Conservation (phyloP, 2,329 filamentous ascomycete genomes). For the Alternaria tenuissima region DNA sequence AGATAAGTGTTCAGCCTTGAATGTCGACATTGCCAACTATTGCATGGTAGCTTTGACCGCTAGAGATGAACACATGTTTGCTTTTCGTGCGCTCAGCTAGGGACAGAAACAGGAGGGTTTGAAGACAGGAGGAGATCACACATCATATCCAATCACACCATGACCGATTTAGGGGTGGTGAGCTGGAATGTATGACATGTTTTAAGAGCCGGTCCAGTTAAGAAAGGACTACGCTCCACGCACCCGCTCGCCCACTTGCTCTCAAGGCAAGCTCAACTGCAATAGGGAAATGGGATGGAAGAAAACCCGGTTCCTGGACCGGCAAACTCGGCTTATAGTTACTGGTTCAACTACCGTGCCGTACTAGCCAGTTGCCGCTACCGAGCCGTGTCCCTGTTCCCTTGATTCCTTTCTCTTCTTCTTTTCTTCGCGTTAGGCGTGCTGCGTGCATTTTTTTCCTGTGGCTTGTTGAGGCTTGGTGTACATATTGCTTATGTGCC, state of each 20-base stretch:
- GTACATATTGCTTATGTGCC: not conserved
- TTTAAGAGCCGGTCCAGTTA: not conserved
- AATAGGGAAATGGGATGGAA: not conserved
- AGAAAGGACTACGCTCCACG: not conserved
- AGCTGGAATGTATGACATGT: not conserved
- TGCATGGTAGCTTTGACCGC: not conserved
- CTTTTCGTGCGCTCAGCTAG: not conserved
- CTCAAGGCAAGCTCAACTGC: not conserved
- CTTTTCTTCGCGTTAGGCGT: not conserved
- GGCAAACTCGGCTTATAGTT: not conserved
- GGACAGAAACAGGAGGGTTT: not conserved
- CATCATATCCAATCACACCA: not conserved
- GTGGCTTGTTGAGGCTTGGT: not conserved
- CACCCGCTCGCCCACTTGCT: not conserved
- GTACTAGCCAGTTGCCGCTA: not conserved
- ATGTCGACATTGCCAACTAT: not conserved
- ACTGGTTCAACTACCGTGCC: not conserved
- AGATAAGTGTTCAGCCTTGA: not conserved
- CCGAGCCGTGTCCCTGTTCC: conserved; percentile 1
- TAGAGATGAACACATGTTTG: not conserved
- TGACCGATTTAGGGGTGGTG: not conserved
- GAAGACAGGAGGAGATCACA: not conserved
- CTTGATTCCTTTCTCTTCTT: not conserved
- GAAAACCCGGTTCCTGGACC: not conserved
- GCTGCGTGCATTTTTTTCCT: not conserved